Evolutionary conservation across 1,139 yeast species (phyloP).

Genomic region (Hansenula lynferdii): DNA sequence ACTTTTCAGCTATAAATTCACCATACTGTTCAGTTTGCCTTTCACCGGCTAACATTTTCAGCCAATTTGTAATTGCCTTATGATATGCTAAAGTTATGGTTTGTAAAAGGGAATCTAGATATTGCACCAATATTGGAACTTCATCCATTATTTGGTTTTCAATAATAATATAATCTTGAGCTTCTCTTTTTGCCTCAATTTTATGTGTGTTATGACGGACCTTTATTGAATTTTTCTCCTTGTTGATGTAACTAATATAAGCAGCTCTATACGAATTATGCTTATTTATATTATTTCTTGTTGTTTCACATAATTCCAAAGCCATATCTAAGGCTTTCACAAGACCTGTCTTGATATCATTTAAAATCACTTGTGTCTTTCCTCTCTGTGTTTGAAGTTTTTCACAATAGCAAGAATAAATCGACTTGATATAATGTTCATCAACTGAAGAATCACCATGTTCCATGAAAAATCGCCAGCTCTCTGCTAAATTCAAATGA

Average conservation of each 20-base stretch:
- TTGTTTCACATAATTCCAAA: slow-evolving; percentile 20
- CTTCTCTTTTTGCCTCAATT: slow-evolving; percentile 11
- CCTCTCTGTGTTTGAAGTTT: slow-evolving; percentile 12
- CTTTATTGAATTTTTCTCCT: background rate
- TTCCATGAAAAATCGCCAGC: slow-evolving; percentile 19
- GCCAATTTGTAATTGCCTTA: slow-evolving; percentile 22
- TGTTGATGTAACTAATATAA: slow-evolving; percentile 24
- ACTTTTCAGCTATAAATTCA: slow-evolving; percentile 10
- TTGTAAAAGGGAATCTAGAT: slow-evolving; percentile 15
- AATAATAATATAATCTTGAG: slow-evolving; percentile 20
- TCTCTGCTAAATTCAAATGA: slow-evolving; percentile 9
- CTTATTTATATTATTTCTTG: slow-evolving; percentile 24
- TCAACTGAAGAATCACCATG: slow-evolving; percentile 12
- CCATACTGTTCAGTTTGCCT: slow-evolving; percentile 20
- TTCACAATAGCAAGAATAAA: slow-evolving; percentile 23
- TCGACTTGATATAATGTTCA: slow-evolving; percentile 24
- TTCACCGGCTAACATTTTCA: slow-evolving; percentile 26
- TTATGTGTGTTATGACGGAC: slow-evolving; percentile 22
- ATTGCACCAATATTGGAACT: slow-evolving; percentile 24
- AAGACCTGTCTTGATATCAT: slow-evolving; percentile 22
- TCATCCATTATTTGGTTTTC: slow-evolving; percentile 26
- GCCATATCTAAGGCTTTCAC: slow-evolving; percentile 23
- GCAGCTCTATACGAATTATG: slow-evolving; percentile 27
- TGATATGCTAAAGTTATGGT: slow-evolving; percentile 21
- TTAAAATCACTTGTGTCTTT: slow-evolving; percentile 19